Evolutionary conservation across 345 rosid species (phyloP).

Genomic region (Durio zibethinus): DNA sequence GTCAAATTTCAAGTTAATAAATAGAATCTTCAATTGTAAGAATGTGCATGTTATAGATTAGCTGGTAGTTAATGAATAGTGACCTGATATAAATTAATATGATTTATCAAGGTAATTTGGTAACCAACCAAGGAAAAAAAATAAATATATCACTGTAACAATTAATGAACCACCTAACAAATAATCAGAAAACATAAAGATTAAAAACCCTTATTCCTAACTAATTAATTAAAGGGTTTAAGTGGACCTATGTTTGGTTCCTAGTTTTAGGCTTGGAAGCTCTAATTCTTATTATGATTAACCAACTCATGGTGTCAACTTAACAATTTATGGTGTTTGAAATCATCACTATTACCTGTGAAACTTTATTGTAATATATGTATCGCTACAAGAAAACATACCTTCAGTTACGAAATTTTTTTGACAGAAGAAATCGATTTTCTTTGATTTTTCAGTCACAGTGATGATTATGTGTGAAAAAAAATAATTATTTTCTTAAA

Average conservation of each 20-base stretch:
- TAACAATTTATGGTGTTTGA: background rate
- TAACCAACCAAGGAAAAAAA: background rate
- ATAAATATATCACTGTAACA: background rate
- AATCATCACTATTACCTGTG: background rate
- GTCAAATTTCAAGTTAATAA: too few species aligned
- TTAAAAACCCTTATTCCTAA: background rate
- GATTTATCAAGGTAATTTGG: background rate
- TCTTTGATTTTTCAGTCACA: too few species aligned
- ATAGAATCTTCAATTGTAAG: background rate
- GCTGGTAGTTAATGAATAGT: background rate
- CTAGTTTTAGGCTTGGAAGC: background rate
- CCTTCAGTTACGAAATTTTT: too few species aligned
- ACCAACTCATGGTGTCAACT: background rate
- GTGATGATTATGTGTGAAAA: too few species aligned
- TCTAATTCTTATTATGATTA: background rate
- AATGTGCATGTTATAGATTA: background rate
- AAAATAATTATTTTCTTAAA: too few species aligned
- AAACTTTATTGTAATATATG: background rate
- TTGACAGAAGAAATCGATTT: too few species aligned
- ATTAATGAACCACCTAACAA: conserved; percentile 5
- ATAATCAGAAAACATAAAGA: background rate
- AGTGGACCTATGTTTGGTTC: background rate
- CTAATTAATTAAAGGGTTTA: background rate
- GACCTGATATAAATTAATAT: background rate
- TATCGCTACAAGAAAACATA: too few species aligned